These are phyloP conservation scores for Spiromastix sp. DNA, from an alignment of 2,329 filamentous ascomycete genomes.

Conservation along the genomic window DNA sequence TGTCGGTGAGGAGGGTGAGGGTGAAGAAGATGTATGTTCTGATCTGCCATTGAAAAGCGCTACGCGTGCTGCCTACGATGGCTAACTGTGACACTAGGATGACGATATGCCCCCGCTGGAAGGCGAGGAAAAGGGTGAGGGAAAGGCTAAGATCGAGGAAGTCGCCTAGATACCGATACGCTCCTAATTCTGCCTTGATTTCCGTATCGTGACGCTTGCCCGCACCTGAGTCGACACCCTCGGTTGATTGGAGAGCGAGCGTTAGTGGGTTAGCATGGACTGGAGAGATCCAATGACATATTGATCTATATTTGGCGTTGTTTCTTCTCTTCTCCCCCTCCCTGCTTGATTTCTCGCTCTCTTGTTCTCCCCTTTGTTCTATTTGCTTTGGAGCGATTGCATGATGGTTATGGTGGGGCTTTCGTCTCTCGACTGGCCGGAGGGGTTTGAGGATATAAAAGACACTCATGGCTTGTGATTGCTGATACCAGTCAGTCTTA, in stretches of 20 bases:
- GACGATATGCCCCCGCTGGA: slow-evolving; percentile 82
- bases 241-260: no score
- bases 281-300: neutral
- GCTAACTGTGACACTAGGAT: slow-evolving; percentile 37
- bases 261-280: no score
- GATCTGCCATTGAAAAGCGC: slow-evolving; percentile 2
- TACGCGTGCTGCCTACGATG: no score
- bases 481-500: no score
- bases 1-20: slow-evolving; percentile 25
- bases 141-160: slow-evolving; percentile 24
- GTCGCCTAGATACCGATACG: slow-evolving; percentile 8
- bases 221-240: no score
- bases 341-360: neutral
- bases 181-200: slow-evolving; percentile 1
- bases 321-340: neutral
- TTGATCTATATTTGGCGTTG: neutral
- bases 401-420: no score
- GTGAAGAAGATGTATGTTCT: slow-evolving; percentile 20
- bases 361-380: no score
- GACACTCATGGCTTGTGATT: no score
- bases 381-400: no score
- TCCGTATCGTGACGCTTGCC: neutral
- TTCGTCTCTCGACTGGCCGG: no score
- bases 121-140: slow-evolving; percentile 35
- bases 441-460: no score